phyloP scores from a whole-genome alignment of 257 asterid species.

The Solanum tacnaense region DNA sequence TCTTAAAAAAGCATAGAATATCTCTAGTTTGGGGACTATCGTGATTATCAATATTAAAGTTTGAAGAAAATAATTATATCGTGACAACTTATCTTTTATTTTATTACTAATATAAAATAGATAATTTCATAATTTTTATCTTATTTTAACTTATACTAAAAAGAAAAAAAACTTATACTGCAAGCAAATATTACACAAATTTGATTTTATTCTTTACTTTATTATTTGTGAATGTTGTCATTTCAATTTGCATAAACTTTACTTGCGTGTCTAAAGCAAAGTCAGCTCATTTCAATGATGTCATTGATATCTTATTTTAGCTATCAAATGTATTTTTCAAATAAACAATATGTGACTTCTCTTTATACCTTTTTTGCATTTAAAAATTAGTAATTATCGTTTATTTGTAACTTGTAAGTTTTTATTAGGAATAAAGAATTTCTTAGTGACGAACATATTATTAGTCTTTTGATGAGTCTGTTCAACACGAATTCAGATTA shows the following conservation, averaged over 20 bases:
- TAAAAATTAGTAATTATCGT: background rate
- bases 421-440: too few species aligned
- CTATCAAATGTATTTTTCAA: background rate
- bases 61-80: background rate
- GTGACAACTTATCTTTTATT: too few species aligned
- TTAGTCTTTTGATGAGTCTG: background rate
- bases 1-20: background rate
- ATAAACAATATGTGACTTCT: background rate
- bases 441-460: background rate
- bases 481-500: background rate
- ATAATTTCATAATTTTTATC: background rate
- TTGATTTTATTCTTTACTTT: background rate
- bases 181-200: background rate
- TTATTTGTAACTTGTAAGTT: too few species aligned
- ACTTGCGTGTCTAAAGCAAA: too few species aligned
- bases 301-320: background rate
- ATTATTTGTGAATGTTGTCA: background rate
- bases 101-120: too few species aligned
- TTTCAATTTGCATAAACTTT: background rate
- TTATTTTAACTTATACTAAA: too few species aligned
- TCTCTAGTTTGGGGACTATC: background rate
- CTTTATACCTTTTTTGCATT: background rate
- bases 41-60: background rate
- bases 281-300: background rate
- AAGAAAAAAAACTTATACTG: too few species aligned